Percentiles rank a stretch among this genome's conserved stretches.
Conservation (phyloP, 2,329 filamentous ascomycete species). For the Pseudogymnoascus sp. region DNA sequence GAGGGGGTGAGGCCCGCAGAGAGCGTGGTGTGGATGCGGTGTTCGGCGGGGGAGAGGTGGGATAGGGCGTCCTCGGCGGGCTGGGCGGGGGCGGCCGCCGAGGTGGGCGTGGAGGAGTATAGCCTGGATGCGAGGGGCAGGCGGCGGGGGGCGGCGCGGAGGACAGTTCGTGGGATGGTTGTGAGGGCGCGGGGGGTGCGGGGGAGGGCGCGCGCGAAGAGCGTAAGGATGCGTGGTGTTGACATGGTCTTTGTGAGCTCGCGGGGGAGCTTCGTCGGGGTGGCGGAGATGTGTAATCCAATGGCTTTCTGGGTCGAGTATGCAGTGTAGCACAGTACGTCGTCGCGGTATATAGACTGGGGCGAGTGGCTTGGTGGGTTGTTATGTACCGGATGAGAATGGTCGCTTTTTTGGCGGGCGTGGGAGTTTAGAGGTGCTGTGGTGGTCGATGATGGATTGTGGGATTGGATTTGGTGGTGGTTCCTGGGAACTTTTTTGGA, state of each 20-base stretch:
- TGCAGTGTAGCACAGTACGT: neutral
- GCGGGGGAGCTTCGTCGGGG: neutral
- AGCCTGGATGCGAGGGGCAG: neutral
- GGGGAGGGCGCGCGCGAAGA: neutral
- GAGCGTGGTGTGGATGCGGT: neutral
- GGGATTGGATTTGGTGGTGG: neutral
- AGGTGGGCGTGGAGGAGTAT: neutral
- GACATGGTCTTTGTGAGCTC: neutral
- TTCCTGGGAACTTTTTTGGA: slow-evolving; percentile 3
- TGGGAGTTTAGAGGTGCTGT: neutral
- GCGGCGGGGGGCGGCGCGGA: neutral
- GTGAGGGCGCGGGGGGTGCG: neutral
- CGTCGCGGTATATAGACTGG: neutral
- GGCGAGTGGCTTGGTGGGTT: no score
- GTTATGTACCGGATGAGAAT: neutral
- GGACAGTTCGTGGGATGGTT: neutral
- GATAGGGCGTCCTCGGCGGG: slow-evolving; percentile 40
- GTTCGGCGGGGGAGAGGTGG: neutral
- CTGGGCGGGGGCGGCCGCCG: neutral
- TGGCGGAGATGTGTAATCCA: neutral
- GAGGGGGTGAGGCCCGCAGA: neutral
- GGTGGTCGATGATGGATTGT: neutral
- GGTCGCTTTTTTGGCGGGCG: neutral
- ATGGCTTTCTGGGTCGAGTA: neutral
- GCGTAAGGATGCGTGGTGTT: neutral